These are phyloP conservation scores for Leucocoprinus sp. DNA, from an alignment of 768 basidiomycete species.

Conservation along the genomic window DNA sequence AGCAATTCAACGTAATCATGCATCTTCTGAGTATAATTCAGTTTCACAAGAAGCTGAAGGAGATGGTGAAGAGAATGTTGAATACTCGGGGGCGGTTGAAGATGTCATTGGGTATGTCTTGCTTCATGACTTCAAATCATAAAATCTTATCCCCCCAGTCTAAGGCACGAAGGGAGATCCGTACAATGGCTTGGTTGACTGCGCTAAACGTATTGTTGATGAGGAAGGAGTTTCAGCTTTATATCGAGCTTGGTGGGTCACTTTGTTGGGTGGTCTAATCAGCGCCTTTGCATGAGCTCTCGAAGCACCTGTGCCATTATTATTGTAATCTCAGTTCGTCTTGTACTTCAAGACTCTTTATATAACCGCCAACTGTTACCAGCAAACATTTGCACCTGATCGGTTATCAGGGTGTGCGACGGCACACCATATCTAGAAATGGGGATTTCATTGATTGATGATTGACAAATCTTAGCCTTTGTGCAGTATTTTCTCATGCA, in stretches of 20 bases:
- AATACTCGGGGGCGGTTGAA: conserved; percentile 65
- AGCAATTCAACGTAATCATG: conserved; percentile 80
- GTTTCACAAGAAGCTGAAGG: conserved; percentile 67
- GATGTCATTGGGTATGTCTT: conserved; percentile 74
- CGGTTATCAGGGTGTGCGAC: too few species aligned
- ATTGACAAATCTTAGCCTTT: neutral
- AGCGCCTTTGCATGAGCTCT: conserved; percentile 42
- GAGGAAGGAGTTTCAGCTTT: conserved; percentile 73
- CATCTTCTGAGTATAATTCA: conserved; percentile 65
- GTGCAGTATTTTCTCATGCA: too few species aligned
- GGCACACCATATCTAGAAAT: neutral
- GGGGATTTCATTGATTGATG: neutral
- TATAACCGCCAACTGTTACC: too few species aligned
- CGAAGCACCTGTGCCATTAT: too few species aligned
- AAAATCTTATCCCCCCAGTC: conserved; percentile 26
- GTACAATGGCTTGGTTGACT: conserved; percentile 67
- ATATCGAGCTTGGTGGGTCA: conserved; percentile 85
- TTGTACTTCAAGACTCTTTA: neutral
- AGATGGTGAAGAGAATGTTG: conserved; percentile 48
- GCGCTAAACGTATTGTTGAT: conserved; percentile 63
- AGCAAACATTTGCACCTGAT: neutral
- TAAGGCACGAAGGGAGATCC: conserved; percentile 75
- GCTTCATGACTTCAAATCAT: neutral
- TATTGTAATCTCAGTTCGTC: neutral
- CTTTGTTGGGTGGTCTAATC: conserved; percentile 50